A percentile compares a stretch with the other conserved stretches of the same genome.
Evolutionary conservation across 371 early-diverging fungal species (phyloP).

Genomic region (Dipsacomyces acuminosporus): DNA sequence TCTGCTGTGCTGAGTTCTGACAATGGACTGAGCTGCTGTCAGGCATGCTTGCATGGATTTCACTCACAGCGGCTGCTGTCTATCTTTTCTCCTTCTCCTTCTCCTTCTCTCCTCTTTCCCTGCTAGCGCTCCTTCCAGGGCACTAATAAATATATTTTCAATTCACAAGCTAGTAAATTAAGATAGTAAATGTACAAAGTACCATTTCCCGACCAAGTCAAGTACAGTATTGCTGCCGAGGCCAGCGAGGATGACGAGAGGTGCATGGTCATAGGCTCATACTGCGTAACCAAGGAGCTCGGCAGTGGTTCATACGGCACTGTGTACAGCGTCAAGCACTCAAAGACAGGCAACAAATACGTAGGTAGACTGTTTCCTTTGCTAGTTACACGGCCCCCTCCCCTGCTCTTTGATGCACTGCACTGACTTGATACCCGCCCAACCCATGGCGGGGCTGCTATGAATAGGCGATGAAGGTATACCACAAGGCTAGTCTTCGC

Average conservation of each 20-base stretch:
- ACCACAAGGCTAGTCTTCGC: slow-evolving; percentile 77
- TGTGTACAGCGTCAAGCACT: slow-evolving; percentile 74
- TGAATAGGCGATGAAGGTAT: slow-evolving; percentile 86
- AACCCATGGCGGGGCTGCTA: background rate
- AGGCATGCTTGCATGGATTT: no score
- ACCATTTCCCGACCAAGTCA: slow-evolving; percentile 18
- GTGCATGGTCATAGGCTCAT: slow-evolving; percentile 70
- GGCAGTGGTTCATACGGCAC: slow-evolving; percentile 89
- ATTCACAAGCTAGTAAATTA: no score
- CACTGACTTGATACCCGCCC: background rate
- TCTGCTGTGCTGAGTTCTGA: no score
- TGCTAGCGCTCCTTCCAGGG: no score
- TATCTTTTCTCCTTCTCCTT: no score
- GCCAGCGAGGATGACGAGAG: slow-evolving; percentile 67
- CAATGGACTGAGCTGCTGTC: no score
- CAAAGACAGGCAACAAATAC: slow-evolving; percentile 53
- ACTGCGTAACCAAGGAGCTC: slow-evolving; percentile 64
- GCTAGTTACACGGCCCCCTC: background rate
- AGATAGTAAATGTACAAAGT: slow-evolving; percentile 45
- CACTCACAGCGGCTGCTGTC: no score
- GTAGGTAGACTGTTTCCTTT: slow-evolving; percentile 43
- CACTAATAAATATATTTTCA: background rate
- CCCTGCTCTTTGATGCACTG: no score
- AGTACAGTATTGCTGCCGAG: slow-evolving; percentile 53
- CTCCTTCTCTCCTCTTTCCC: no score